Conservation (phyloP, 805 yeast genomes). For the Phaffomyces opuntiae region DNA sequence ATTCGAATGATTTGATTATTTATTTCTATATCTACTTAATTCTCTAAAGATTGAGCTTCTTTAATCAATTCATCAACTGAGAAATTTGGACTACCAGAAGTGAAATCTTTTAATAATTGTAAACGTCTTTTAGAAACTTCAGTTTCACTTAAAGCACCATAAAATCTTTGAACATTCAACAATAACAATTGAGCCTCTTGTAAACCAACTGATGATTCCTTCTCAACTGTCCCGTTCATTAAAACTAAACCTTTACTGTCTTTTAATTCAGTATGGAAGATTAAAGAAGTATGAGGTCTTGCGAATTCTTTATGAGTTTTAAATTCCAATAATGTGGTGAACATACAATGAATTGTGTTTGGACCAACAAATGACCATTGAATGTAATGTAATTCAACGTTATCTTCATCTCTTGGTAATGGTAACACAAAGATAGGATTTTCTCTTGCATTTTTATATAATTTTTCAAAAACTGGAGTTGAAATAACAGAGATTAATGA, state of each 20-base stretch:
- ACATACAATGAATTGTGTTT: conserved; percentile 76
- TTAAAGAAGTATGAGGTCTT: conserved; percentile 87
- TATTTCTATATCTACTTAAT: conserved; percentile 3
- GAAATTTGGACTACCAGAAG: conserved; percentile 60
- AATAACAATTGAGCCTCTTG: conserved; percentile 75
- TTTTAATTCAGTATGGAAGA: conserved; percentile 75
- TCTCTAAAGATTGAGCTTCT: conserved; percentile 68
- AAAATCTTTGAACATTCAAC: conserved; percentile 73
- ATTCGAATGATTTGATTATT: background rate
- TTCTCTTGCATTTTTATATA: conserved; percentile 58
- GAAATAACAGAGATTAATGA: conserved; percentile 61
- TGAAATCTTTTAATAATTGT: conserved; percentile 58
- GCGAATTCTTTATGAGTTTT: conserved; percentile 88
- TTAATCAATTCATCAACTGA: conserved; percentile 58
- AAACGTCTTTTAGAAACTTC: conserved; percentile 42
- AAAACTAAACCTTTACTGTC: conserved; percentile 56
- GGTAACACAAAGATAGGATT: conserved; percentile 89
- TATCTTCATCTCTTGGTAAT: conserved; percentile 54
- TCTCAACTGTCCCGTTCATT: conserved; percentile 82
- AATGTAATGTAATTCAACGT: conserved; percentile 78
- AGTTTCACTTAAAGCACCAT: conserved; percentile 53
- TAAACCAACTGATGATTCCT: conserved; percentile 56
- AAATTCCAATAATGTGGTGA: conserved; percentile 88
- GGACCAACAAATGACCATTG: conserved; percentile 93
- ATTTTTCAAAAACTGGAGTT: conserved; percentile 48